phyloP scores from a whole-genome alignment of 768 basidiomycete genomes.

The Lanmaoa pseudosensibilis region DNA sequence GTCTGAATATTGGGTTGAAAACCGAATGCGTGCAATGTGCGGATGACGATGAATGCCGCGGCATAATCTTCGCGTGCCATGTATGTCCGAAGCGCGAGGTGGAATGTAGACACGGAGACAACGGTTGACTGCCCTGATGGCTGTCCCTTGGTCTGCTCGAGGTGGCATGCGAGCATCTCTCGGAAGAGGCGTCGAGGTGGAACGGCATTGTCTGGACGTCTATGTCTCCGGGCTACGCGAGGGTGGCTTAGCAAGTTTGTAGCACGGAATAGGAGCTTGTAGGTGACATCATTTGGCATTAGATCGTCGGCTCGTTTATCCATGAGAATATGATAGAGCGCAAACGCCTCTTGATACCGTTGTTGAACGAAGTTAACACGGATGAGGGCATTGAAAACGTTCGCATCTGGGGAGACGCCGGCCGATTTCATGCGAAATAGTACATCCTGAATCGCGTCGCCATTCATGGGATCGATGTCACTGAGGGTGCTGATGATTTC shows the following conservation, averaged over 20 bases:
- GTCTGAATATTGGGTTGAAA: constrained; percentile 36
- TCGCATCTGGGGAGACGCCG: constrained; percentile 38
- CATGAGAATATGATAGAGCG: constrained; percentile 44
- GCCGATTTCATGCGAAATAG: constrained; percentile 41
- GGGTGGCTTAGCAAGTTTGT: constrained; percentile 15
- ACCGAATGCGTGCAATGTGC: constrained; percentile 29
- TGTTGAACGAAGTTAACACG: constrained; percentile 36
- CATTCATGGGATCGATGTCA: constrained; percentile 31
- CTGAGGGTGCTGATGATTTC: constrained; percentile 40
- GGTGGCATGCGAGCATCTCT: constrained; percentile 43
- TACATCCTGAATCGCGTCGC: constrained; percentile 34
- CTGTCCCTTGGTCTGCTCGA: constrained; percentile 17
- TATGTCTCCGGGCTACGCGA: constrained; percentile 25
- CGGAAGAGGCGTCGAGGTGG: constrained; percentile 44
- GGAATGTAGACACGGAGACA: constrained; percentile 38
- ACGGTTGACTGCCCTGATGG: constrained; percentile 26
- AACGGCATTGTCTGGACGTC: constrained; percentile 24
- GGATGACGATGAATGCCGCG: constrained; percentile 44
- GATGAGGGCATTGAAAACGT: constrained; percentile 52
- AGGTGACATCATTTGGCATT: constrained; percentile 47
- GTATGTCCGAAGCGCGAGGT: constrained; percentile 45
- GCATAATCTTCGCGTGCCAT: constrained; percentile 47
- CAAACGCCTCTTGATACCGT: constrained; percentile 39
- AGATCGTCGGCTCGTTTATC: constrained; percentile 28
- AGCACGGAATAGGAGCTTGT: constrained; percentile 43